Evolutionary conservation across 2,329 filamentous ascomycete genomes (phyloP).

Genomic region (Incumbomyces delicatus): DNA sequence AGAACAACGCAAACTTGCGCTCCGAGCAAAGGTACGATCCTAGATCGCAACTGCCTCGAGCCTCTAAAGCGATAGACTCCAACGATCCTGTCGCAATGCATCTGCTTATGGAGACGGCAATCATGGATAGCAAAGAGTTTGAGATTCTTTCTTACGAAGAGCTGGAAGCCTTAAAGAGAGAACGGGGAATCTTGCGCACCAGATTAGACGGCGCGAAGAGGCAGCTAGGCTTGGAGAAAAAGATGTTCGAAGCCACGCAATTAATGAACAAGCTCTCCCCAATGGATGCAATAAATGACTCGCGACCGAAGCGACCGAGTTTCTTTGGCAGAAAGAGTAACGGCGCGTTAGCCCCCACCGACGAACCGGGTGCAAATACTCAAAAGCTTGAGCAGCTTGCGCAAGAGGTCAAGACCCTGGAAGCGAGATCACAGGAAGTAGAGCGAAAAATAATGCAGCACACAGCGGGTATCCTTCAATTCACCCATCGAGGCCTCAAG

Average conservation of each 20-base stretch:
- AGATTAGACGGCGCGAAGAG: conserved; percentile 74
- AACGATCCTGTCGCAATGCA: conserved; percentile 69
- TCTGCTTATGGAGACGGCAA: conserved; percentile 82
- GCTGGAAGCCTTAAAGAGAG: conserved; percentile 83
- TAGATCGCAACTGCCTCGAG: conserved; percentile 5
- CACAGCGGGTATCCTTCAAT: conserved; percentile 82
- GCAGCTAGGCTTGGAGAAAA: conserved; percentile 80
- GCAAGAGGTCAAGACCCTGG: conserved; percentile 66
- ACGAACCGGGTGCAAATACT: conserved; percentile 63
- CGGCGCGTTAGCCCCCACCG: conserved; percentile 44
- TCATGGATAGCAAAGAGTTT: conserved; percentile 76
- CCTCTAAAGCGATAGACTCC: conserved; percentile 24
- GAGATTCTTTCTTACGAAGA: conserved; percentile 85
- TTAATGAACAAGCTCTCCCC: conserved; percentile 76
- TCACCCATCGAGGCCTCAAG: conserved; percentile 70
- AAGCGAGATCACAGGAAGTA: conserved; percentile 64
- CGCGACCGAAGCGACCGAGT: conserved; percentile 34
- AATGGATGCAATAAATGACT: conserved; percentile 43
- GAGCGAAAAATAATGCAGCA: conserved; percentile 74
- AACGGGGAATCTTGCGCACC: conserved; percentile 59
- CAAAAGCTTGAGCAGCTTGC: conserved; percentile 79
- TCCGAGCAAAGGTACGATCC: conserved; percentile 4
- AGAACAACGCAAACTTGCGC: background rate
- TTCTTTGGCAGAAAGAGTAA: conserved; percentile 37
- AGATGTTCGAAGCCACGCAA: conserved; percentile 84